phyloP scores from a whole-genome alignment of 2,329 filamentous ascomycete genomes.

The Rhytidhysteron rufulum region DNA sequence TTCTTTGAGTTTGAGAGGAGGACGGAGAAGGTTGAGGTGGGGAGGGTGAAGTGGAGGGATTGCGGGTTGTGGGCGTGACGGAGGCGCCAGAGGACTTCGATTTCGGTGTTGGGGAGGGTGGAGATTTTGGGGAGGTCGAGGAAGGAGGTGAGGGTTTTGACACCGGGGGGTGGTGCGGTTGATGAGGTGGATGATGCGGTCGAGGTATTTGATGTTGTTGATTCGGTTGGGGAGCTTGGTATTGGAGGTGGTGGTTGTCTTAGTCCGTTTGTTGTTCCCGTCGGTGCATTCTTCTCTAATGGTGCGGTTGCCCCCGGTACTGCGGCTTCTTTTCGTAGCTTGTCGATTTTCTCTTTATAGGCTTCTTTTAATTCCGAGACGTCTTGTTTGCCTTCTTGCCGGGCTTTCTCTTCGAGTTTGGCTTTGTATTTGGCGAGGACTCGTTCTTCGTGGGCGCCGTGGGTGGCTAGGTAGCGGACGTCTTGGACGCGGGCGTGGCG shows the following conservation, averaged over 20 bases:
- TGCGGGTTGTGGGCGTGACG: slow-evolving; percentile 70
- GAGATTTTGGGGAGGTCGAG: slow-evolving; percentile 77
- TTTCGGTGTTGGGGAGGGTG: slow-evolving; percentile 71
- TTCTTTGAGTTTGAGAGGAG: slow-evolving; percentile 68
- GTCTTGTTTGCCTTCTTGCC: slow-evolving; percentile 59
- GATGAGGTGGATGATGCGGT: slow-evolving; percentile 9
- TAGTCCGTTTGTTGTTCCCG: slow-evolving; percentile 6
- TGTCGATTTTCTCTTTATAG: slow-evolving; percentile 78
- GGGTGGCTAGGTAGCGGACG: slow-evolving; percentile 82
- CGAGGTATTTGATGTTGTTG: slow-evolving; percentile 18
- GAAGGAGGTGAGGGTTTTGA: slow-evolving; percentile 64
- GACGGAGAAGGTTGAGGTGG: slow-evolving; percentile 65
- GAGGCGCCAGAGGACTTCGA: slow-evolving; percentile 85
- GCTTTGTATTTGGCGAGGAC: slow-evolving; percentile 81
- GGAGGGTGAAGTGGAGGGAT: slow-evolving; percentile 81
- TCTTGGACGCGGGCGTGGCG: slow-evolving; percentile 92
- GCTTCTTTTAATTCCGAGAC: slow-evolving; percentile 74
- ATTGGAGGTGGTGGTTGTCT: slow-evolving; percentile 21
- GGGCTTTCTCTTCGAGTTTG: slow-evolving; percentile 78
- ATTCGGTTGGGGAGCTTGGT: slow-evolving; percentile 23
- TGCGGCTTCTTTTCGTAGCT: slow-evolving; percentile 64
- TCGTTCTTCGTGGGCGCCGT: slow-evolving; percentile 61
- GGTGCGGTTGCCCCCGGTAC: slow-evolving; percentile 50
- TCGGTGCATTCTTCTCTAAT: slow-evolving; percentile 22
- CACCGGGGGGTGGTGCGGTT: slow-evolving; percentile 40